These are phyloP conservation scores for Wilhelminamyces savonicus DNA, from an alignment of 805 yeast species.

Conservation along the genomic window DNA sequence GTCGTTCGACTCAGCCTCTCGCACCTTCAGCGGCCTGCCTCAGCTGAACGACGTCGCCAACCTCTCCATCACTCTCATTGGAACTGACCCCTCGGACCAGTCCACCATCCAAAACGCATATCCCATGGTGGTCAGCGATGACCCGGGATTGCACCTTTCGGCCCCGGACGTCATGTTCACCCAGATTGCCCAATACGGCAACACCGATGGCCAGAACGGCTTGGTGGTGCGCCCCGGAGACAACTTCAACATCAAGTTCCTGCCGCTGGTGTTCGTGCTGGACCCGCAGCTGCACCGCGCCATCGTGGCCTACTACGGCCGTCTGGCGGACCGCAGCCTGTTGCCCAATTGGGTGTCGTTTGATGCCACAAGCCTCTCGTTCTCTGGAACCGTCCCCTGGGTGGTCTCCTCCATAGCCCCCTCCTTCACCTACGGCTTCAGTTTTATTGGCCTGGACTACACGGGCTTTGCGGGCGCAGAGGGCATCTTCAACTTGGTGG, in stretches of 20 bases:
- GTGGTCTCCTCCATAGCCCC: conserved; percentile 88
- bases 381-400: conserved; percentile 83
- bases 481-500: conserved; percentile 62
- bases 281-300: conserved; percentile 37
- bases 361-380: conserved; percentile 54
- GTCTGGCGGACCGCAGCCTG: conserved; percentile 76
- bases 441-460: conserved; percentile 75
- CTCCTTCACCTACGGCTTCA: conserved; percentile 60
- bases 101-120: conserved; percentile 41
- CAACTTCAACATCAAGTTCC: conserved; percentile 59
- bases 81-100: conserved; percentile 55
- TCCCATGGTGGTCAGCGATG: conserved; percentile 52
- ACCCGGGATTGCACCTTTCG: conserved; percentile 47
- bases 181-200: conserved; percentile 59
- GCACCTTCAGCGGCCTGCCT: conserved; percentile 70
- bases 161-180: conserved; percentile 38
- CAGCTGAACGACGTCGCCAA: conserved; percentile 34
- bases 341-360: conserved; percentile 87
- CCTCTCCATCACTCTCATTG: conserved; percentile 47
- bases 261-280: conserved; percentile 48
- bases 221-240: conserved; percentile 69
- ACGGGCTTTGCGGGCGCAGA: conserved; percentile 67
- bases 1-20: conserved; percentile 52
- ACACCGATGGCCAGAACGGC: conserved; percentile 71
- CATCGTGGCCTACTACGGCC: conserved; percentile 70